phyloP scores from a whole-genome alignment of 176 grass and related monocot species.

The Oryza meridionalis region DNA sequence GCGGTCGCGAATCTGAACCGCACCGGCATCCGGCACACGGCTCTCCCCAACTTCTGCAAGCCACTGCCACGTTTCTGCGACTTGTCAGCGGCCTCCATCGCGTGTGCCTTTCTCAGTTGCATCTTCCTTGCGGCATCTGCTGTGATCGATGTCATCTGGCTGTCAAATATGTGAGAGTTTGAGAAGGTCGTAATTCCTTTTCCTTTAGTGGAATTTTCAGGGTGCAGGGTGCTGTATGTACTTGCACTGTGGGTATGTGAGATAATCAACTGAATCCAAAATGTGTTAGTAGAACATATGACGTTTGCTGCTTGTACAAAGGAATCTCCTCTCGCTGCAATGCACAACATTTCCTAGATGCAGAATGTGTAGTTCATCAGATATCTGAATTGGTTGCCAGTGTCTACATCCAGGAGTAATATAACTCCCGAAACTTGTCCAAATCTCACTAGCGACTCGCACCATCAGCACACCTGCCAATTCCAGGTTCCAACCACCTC shows the following conservation, averaged over 20 bases:
- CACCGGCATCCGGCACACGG: constrained; percentile 63
- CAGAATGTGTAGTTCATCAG: not conserved
- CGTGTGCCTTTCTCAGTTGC: constrained; percentile 64
- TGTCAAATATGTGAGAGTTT: constrained; percentile 45
- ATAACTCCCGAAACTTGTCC: not conserved
- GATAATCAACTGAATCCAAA: not conserved
- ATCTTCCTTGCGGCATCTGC: constrained; percentile 49
- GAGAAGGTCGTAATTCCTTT: not conserved
- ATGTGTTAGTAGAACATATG: not conserved
- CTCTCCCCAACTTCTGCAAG: constrained; percentile 78
- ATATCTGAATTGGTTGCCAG: not conserved
- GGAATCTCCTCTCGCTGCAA: not conserved
- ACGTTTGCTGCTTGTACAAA: constrained; percentile 20
- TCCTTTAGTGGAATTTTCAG: not conserved
- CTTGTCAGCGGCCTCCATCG: constrained; percentile 62
- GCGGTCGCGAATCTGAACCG: constrained; percentile 76
- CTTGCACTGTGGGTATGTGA: constrained; percentile 29
- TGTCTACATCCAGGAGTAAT: not conserved
- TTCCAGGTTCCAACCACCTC: no score
- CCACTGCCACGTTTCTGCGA: constrained; percentile 76
- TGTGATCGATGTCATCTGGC: constrained; percentile 59
- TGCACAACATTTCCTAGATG: not conserved
- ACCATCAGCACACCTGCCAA: not conserved
- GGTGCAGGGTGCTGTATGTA: not conserved
- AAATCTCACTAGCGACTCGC: not conserved